These are phyloP conservation scores for Colletotrichum sp. DNA, from an alignment of 2,329 filamentous ascomycete genomes.

Conservation along the genomic window DNA sequence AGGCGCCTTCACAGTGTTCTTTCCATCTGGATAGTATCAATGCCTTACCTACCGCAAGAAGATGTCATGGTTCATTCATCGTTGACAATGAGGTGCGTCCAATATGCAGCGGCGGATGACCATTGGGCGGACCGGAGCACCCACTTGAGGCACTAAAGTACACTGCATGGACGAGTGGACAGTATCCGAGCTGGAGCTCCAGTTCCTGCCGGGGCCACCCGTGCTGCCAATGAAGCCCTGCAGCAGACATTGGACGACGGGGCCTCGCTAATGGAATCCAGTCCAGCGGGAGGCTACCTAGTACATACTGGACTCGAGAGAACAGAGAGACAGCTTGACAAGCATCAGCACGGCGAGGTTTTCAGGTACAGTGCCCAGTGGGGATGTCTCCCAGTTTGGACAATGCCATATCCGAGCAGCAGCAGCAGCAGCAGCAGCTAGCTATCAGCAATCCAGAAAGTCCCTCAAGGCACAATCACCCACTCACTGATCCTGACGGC, in stretches of 20 bases:
- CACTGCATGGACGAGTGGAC: background rate
- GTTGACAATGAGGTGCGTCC: background rate
- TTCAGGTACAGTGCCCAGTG: constrained; percentile 1
- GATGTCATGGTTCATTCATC: background rate
- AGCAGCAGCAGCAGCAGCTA: background rate
- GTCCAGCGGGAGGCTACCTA: background rate
- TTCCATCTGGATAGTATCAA: background rate
- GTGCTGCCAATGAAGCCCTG: background rate
- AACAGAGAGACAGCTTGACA: background rate
- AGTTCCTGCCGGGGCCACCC: background rate
- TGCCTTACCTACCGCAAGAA: too few relatives aligned
- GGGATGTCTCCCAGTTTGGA: background rate
- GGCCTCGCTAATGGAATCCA: background rate
- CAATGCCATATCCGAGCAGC: background rate
- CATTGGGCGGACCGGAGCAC: background rate
- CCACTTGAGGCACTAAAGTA: background rate
- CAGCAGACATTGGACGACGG: background rate
- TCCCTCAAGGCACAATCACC: background rate
- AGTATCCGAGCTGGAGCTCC: background rate
- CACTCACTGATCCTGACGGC: background rate
- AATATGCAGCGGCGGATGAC: background rate
- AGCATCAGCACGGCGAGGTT: background rate
- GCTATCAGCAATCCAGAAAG: background rate
- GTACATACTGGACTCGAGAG: background rate
- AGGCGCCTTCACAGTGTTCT: background rate